A percentile compares a stretch with the other conserved stretches of the same genome.
These are phyloP conservation scores for Trichoderma citrinoviride DNA, from an alignment of 2,329 filamentous ascomycete genomes.

Conservation along the genomic window DNA sequence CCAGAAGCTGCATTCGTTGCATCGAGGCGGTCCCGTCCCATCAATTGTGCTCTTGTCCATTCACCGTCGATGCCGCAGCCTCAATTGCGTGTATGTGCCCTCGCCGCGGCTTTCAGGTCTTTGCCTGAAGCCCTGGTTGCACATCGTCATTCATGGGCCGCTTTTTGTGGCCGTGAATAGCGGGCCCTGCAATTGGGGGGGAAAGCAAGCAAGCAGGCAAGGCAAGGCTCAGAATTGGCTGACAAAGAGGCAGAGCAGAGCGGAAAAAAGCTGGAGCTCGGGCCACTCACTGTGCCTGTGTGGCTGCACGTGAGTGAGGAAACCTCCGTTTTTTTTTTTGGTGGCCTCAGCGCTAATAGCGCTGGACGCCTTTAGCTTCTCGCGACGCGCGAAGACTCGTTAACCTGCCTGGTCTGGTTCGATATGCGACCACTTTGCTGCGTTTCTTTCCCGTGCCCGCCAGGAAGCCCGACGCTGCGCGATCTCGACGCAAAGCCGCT, in stretches of 20 bases:
- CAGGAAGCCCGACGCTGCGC: not conserved
- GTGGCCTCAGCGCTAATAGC: conserved; percentile 20
- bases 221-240: not conserved
- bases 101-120: not conserved
- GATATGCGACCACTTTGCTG: conserved; percentile 15
- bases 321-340: not conserved
- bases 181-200: conserved; percentile 8
- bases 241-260: not conserved
- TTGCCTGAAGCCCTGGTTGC: conserved; percentile 12
- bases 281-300: conserved; percentile 17
- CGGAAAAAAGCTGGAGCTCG: conserved; percentile 4
- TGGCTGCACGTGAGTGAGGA: conserved; percentile 22
- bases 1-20: not conserved
- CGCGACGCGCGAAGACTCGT: conserved; percentile 21
- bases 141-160: conserved; percentile 19
- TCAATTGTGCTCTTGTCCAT: not conserved
- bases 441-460: conserved; percentile 2
- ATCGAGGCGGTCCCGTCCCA: not conserved
- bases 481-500: conserved; percentile 1
- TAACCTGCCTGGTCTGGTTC: conserved; percentile 7
- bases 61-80: not conserved
- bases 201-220: not conserved
- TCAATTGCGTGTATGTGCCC: not conserved
- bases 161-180: conserved; percentile 18
- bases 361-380: not conserved